These are phyloP conservation scores for Rugosomyces carneus DNA, from an alignment of 1,284 basidiomycete species.

Conservation along the genomic window DNA sequence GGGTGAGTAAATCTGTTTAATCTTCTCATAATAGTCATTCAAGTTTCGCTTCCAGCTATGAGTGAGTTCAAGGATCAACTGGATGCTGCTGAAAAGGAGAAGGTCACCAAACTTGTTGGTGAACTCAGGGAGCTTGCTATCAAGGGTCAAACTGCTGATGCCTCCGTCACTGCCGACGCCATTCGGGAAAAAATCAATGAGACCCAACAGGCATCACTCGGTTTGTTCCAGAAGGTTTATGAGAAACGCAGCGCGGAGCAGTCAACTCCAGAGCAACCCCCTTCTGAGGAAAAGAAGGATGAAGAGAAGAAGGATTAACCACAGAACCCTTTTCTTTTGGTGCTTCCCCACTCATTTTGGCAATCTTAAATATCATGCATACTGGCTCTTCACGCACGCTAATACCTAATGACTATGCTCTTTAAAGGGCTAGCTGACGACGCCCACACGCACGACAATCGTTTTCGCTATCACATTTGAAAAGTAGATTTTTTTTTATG, in stretches of 20 bases:
- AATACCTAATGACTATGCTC: constrained; percentile 1
- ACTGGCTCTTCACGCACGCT: not conserved
- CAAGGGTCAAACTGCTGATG: constrained; percentile 88
- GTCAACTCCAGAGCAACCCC: constrained; percentile 8
- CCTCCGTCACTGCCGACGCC: constrained; percentile 73
- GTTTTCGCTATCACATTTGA: constrained; percentile 1
- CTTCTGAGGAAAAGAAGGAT: constrained; percentile 15
- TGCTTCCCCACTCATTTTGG: not conserved
- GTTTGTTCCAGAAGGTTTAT: constrained; percentile 90
- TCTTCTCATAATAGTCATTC: not conserved
- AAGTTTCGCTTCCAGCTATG: constrained; percentile 54
- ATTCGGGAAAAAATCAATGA: constrained; percentile 94
- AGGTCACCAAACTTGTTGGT: constrained; percentile 79
- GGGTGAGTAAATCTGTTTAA: constrained; percentile 39
- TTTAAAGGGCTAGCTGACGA: constrained; percentile 8
- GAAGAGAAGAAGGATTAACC: constrained; percentile 17
- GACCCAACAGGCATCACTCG: constrained; percentile 94
- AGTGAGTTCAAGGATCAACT: constrained; percentile 97
- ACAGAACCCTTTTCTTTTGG: not conserved
- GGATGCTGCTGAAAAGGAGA: constrained; percentile 88
- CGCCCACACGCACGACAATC: constrained; percentile 13
- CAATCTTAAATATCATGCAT: not conserved
- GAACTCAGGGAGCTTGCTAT: constrained; percentile 88
- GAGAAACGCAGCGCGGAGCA: constrained; percentile 13
- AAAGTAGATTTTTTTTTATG: constrained; percentile 13